phyloP scores from a whole-genome alignment of 1,284 basidiomycete genomes.

The Trichosporon asahii region DNA sequence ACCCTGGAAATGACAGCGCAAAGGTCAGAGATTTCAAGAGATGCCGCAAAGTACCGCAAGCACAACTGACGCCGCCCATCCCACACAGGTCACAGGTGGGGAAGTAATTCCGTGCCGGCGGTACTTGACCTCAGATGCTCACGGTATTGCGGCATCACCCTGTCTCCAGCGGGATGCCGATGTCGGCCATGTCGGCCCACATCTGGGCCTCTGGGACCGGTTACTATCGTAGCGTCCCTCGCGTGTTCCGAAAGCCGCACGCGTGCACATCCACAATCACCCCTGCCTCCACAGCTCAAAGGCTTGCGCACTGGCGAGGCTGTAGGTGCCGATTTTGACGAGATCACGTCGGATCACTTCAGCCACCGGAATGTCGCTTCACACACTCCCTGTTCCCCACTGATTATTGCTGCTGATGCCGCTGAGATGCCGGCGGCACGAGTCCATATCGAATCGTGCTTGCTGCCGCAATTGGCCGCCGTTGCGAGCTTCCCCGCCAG shows the following conservation, averaged over 20 bases:
- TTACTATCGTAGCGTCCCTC: not conserved
- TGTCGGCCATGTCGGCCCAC: not conserved
- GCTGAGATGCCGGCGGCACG: no score
- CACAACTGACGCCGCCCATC: no score
- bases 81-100: not conserved
- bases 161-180: not conserved
- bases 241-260: not conserved
- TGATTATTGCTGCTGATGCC: no score
- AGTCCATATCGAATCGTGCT: no score
- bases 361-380: not conserved
- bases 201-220: no score
- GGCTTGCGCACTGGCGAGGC: not conserved
- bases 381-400: no score
- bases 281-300: no score
- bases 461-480: no score
- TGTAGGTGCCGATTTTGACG: not conserved
- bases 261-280: no score
- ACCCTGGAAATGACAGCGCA: no score
- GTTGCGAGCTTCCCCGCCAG: no score
- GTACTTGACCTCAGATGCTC: no score
- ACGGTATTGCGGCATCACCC: not conserved
- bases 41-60: not conserved
- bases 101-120: constrained; percentile 3
- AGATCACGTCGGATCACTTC: not conserved
- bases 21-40: not conserved